Evolutionary conservation across 176 grass and related monocot species (phyloP).

Genomic region (Calamus simplicifolius): DNA sequence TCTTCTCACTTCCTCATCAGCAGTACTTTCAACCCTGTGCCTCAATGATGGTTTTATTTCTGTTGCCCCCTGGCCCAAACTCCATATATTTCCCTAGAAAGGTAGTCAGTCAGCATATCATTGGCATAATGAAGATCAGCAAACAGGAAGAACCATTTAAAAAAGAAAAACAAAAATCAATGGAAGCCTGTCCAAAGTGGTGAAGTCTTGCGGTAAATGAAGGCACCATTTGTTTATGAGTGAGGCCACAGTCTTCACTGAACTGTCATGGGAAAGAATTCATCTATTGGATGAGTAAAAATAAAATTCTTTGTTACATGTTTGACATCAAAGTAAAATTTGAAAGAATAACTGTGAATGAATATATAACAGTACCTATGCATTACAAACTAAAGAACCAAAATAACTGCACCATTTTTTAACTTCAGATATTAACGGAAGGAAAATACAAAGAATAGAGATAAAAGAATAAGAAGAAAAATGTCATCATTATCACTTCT

Average conservation of each 20-base stretch:
- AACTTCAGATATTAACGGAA: too few species aligned
- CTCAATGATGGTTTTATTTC: background rate
- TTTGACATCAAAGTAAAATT: too few species aligned
- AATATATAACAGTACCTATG: too few species aligned
- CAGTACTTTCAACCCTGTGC: background rate
- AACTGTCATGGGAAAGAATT: slow-evolving; percentile 7
- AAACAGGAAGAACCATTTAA: background rate
- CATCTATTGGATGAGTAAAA: too few species aligned
- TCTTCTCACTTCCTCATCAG: slow-evolving; percentile 1
- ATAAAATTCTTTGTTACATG: too few species aligned
- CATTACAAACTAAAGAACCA: too few species aligned
- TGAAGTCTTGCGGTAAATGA: background rate
- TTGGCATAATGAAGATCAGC: background rate
- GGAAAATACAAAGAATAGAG: too few species aligned
- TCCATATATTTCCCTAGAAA: too few species aligned
- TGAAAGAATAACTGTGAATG: too few species aligned
- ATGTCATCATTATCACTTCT: too few species aligned
- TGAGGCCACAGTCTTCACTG: slow-evolving; percentile 6
- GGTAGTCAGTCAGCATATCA: background rate
- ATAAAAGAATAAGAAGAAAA: too few species aligned
- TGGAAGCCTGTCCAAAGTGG: background rate
- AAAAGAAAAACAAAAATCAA: background rate
- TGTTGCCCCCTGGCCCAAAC: background rate
- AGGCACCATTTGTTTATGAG: background rate
- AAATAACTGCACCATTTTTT: too few species aligned